Evolutionary conservation across 2,329 filamentous ascomycete species (phyloP).

Genomic region (Pseudogymnoascus sp.): DNA sequence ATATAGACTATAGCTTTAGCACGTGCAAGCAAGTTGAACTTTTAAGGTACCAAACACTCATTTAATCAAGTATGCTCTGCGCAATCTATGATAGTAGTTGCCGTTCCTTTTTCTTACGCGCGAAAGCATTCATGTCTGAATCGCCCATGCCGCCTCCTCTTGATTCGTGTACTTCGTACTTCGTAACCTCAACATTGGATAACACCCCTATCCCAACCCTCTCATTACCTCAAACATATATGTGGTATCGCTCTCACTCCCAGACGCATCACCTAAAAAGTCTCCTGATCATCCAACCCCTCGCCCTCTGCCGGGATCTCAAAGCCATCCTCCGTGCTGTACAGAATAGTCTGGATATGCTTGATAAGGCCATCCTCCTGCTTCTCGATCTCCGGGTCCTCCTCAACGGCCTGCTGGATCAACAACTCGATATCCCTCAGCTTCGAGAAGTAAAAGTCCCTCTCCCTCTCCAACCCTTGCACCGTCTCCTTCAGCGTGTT

Average conservation of each 20-base stretch:
- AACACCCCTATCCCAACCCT: not conserved
- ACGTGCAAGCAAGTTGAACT: not conserved
- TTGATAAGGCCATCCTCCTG: constrained; percentile 87
- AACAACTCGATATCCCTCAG: constrained; percentile 92
- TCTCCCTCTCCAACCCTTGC: constrained; percentile 85
- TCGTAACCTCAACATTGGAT: not conserved
- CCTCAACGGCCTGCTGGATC: constrained; percentile 86
- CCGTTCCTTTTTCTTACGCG: not conserved
- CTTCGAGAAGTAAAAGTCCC: constrained; percentile 99
- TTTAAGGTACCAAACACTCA: not conserved
- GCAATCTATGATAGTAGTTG: constrained; percentile 1
- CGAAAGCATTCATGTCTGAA: not conserved
- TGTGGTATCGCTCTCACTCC: not conserved
- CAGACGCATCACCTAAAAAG: constrained; percentile 43
- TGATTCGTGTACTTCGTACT: constrained; percentile 1
- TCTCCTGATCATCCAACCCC: constrained; percentile 68
- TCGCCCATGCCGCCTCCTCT: not conserved
- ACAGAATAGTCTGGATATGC: constrained; percentile 92
- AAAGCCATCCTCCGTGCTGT: constrained; percentile 90
- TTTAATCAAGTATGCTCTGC: constrained; percentile 4
- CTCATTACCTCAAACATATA: not conserved
- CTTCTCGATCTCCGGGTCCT: constrained; percentile 87
- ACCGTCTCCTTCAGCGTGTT: constrained; percentile 88
- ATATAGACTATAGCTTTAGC: not conserved
- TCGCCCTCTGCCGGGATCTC: constrained; percentile 74